Evolutionary conservation across 2,329 filamentous ascomycete genomes (phyloP), one percentile per base, ranked within the genome.

Genomic region (Aspergillus sp.): DNA sequence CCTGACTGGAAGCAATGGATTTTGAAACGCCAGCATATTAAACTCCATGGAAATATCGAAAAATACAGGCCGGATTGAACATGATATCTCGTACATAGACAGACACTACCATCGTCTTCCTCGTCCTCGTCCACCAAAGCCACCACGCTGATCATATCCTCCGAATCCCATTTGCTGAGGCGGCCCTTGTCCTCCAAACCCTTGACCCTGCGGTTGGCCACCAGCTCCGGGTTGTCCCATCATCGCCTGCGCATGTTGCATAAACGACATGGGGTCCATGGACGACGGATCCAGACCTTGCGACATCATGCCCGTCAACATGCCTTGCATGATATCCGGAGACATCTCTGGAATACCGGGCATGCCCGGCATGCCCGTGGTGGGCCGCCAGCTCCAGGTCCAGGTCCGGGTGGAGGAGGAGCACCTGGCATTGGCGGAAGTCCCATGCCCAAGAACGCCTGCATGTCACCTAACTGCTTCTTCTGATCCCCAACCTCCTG

Each of bases 401-500:
- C 59, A 41, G 59, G 64, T 48, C 48, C 61, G 48, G 42, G 58
- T 51, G 60, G 56, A 19, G 52, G 50, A 41, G 61, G 56, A 27
- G 52, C 64, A 27, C 62, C 64, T n/a, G 68, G 65, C 61, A 72
- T 71, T 10, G 68, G 70, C n/a, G 73, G 72, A 54, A 75, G 66
- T 9, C 65, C 72, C 59, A 74, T 73, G 5, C 61, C 68, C 47
- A 83, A 70, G 69, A 83, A 80, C 38, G 72, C 73, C 55, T 82
- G 77, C 73, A 83, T 79, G 50, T 80, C 73, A 45, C 76, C 75
- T 60, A 79, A 72, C 52, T 81, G 75, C 45, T 74, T 86, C 73
- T 91, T 95, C 70, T 94, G 90, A 42, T 85, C 81, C 48, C 80
- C 80, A 56, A 88, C 88, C 57, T 91, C 87, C 54, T 81, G 81